Base-by-base conservation (phyloP, 1,284 basidiomycete species). In the Coniferiporia sulphurascens region DNA sequence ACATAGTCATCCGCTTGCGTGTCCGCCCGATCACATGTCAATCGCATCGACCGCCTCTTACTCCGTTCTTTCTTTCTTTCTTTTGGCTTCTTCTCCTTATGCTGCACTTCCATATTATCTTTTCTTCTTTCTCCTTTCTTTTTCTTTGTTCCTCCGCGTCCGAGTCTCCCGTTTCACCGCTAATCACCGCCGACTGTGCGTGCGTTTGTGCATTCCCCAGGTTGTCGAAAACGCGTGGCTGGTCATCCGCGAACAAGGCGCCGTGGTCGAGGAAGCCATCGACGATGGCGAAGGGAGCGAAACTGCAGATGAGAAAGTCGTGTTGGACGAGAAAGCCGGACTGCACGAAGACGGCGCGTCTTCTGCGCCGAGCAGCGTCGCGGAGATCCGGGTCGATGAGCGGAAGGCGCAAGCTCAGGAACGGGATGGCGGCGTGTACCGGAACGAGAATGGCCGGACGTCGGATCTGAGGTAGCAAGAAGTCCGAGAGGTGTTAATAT, bases 211-310 rank as follows among this genome's bases (percentile, higher is more conserved):
- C 27, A 27, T 7, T 48, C 44, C 34, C 44, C 41, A 63, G 79
- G 76, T 83, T 27, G 78, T 78, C 60, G 83, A 86, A 50, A 70
- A 70, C 43, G 76, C 83, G 36, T 86, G 82, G 78, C 63, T 71
- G 7, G 70, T 79, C 38, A 68, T 89, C 13, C 79, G 80, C 53
- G 84, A 85, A 56, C 79, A 84, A 63, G 88, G 86, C 3, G 83
- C 82, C 54, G 69, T 88, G 34, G 70, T 90, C 56, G 88, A 90
- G 68, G 88, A 90, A 64, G 76, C 78, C 4, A 65, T 72, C 6
- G 76, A 77, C 34, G 79, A 78, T 12, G 74, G 76, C 12, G 77
- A 60, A 51, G 3, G 69, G 68, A 45, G 56, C 44, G 38, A 45
- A n/a, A n/a, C 63, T 36, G 66, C 72, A 46, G 65, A 72, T 46